Percentiles rank a stretch among this genome's conserved stretches.
phyloP scores from a whole-genome alignment of 2,329 filamentous ascomycete species.

The Ascomycota sp. region DNA sequence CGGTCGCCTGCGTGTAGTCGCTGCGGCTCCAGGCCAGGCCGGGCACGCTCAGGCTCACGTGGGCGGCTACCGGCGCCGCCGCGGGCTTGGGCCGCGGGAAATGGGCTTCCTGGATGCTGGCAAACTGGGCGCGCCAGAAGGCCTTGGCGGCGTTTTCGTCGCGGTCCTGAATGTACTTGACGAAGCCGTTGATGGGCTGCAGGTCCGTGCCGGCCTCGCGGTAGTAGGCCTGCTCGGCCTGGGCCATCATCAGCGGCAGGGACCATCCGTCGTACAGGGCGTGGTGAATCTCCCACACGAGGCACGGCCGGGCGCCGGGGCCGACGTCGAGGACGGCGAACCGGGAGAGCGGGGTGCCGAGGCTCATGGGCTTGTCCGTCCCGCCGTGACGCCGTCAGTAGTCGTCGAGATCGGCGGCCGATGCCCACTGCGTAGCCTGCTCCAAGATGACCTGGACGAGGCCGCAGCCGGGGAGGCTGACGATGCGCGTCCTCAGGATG shows the following conservation, averaged over 20 bases:
- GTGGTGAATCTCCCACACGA: slow-evolving; percentile 25
- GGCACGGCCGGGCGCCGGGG: not conserved
- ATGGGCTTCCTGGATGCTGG: slow-evolving; percentile 5
- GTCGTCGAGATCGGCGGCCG: slow-evolving; percentile 10
- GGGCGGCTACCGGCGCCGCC: slow-evolving; percentile 4
- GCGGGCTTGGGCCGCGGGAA: slow-evolving; percentile 2
- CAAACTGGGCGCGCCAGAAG: slow-evolving; percentile 22
- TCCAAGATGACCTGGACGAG: slow-evolving; percentile 20
- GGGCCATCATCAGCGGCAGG: slow-evolving; percentile 14
- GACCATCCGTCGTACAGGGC: slow-evolving; percentile 31
- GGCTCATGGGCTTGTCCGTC: slow-evolving; percentile 6
- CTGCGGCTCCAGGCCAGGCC: slow-evolving; percentile 1
- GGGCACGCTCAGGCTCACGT: slow-evolving; percentile 1
- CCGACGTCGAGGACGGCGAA: slow-evolving; percentile 3
- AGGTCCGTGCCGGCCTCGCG: not conserved
- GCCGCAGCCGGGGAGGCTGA: slow-evolving; percentile 7
- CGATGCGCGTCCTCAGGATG: slow-evolving; percentile 3
- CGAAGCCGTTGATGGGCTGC: slow-evolving; percentile 16
- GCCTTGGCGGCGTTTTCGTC: slow-evolving; percentile 7
- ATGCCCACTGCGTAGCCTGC: slow-evolving; percentile 11
- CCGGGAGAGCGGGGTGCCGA: slow-evolving; percentile 5
- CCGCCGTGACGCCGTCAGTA: slow-evolving; percentile 13
- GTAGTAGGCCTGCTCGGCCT: slow-evolving; percentile 4
- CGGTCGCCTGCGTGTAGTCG: slow-evolving; percentile 7
- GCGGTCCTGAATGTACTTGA: slow-evolving; percentile 19